A percentile compares a stretch with the other conserved stretches of the same genome.
phyloP scores from a whole-genome alignment of 345 rosid species.

The Eucalyptus shirleyi region DNA sequence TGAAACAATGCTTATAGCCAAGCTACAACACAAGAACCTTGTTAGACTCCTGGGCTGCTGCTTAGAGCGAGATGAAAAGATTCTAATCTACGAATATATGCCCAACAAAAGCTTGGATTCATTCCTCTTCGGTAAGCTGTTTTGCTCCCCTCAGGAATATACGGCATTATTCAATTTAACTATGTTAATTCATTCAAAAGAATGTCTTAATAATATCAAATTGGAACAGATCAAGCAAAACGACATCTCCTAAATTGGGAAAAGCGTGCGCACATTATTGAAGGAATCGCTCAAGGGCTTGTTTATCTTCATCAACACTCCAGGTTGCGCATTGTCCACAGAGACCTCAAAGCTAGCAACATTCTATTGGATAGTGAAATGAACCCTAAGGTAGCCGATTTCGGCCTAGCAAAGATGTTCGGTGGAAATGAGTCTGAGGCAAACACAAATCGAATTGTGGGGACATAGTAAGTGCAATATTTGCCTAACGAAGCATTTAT shows the following conservation, averaged over 20 bases:
- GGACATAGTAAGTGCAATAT: constrained; percentile 25
- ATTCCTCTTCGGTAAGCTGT: constrained; percentile 8
- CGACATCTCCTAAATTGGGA: constrained; percentile 8
- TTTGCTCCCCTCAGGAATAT: not conserved
- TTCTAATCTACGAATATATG: constrained; percentile 21
- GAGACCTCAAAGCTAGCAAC: constrained; percentile 28
- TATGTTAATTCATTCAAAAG: not conserved
- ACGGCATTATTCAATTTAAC: too few species aligned
- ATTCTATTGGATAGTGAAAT: constrained; percentile 8
- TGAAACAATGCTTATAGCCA: constrained; percentile 5
- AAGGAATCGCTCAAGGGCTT: constrained; percentile 36
- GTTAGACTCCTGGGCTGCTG: constrained; percentile 24
- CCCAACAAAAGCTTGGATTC: constrained; percentile 21
- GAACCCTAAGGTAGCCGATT: constrained; percentile 25
- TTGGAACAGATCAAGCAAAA: constrained; percentile 10
- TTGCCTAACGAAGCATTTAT: not conserved
- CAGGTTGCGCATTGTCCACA: constrained; percentile 26
- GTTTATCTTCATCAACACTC: constrained; percentile 45
- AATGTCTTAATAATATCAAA: not conserved
- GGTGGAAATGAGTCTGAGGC: constrained; percentile 4
- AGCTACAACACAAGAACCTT: constrained; percentile 24
- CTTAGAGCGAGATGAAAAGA: constrained; percentile 9
- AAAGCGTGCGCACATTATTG: constrained; percentile 6
- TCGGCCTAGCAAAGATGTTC: constrained; percentile 20
- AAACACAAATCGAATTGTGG: constrained; percentile 26